Evolutionary conservation across 2,329 filamentous ascomycete species (phyloP).

Genomic region (Bertia moriformis): DNA sequence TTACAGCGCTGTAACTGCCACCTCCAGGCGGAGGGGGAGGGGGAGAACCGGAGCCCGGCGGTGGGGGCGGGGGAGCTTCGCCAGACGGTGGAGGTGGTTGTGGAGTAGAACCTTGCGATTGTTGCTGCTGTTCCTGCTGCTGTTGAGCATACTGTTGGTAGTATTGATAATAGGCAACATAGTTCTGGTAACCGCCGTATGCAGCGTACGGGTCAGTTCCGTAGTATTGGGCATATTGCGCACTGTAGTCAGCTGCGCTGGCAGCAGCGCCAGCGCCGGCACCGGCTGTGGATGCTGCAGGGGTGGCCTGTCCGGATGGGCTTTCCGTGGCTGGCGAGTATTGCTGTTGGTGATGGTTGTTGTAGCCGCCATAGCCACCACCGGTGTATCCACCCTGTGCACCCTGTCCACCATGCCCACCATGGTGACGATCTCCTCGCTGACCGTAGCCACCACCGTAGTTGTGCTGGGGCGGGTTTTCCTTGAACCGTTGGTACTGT

Average conservation of each 20-base stretch:
- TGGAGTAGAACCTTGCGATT: constrained; percentile 33
- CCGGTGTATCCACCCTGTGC: constrained; percentile 22
- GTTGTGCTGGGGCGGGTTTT: constrained; percentile 51
- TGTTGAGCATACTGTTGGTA: constrained; percentile 40
- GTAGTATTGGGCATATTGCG: constrained; percentile 77
- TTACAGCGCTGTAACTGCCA: constrained; percentile 49
- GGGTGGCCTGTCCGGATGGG: constrained; percentile 19
- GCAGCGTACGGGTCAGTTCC: constrained; percentile 70
- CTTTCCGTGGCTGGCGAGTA: constrained; percentile 2
- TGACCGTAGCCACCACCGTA: constrained; percentile 36
- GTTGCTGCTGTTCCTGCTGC: constrained; percentile 20
- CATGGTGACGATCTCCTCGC: constrained; percentile 22
- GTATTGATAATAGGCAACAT: constrained; percentile 45
- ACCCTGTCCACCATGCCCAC: constrained; percentile 26
- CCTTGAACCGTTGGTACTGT: constrained; percentile 85
- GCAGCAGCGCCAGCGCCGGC: constrained; percentile 14
- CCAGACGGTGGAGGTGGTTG: constrained; percentile 45
- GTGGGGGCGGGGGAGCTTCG: constrained; percentile 40
- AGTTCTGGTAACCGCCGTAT: constrained; percentile 60
- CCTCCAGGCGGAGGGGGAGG: constrained; percentile 27
- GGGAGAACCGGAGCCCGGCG: constrained; percentile 14
- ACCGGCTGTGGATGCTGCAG: constrained; percentile 24
- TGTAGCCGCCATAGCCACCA: not conserved
- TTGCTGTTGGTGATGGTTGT: not conserved
- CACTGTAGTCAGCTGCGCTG: constrained; percentile 47